phyloP scores from a whole-genome alignment of 257 asterid genomes.

The Lantana camara region DNA sequence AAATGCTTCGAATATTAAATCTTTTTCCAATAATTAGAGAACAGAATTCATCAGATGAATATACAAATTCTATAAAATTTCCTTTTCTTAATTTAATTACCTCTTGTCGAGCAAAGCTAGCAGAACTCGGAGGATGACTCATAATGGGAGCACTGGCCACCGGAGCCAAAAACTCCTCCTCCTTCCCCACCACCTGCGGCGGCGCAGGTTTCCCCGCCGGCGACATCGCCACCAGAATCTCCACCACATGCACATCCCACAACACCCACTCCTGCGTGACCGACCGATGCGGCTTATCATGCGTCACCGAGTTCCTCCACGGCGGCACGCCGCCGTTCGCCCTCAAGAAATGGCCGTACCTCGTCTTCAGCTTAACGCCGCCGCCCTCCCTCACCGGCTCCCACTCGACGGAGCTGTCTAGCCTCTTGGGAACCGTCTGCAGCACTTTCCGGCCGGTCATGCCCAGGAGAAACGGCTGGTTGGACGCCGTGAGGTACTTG shows the following conservation, averaged over 20 bases:
- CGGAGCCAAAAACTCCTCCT: constrained; percentile 41
- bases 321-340: constrained; percentile 93
- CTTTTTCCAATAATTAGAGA: neutral
- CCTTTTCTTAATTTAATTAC: constrained; percentile 30
- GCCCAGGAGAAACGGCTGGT: constrained; percentile 65
- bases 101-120: constrained; percentile 70
- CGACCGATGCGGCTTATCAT: constrained; percentile 72
- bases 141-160: constrained; percentile 43
- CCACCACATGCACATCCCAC: constrained; percentile 78
- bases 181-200: constrained; percentile 35
- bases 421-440: constrained; percentile 55
- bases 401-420: constrained; percentile 86
- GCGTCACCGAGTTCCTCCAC: constrained; percentile 85
- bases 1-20: neutral
- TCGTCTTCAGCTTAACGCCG: constrained; percentile 65
- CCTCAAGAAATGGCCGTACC: constrained; percentile 73
- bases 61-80: neutral
- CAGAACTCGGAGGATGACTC: constrained; percentile 40
- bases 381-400: constrained; percentile 63
- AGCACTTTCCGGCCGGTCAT: constrained; percentile 71
- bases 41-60: neutral
- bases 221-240: constrained; percentile 41
- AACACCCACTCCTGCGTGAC: constrained; percentile 69
- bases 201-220: constrained; percentile 36
- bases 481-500: constrained; percentile 60